These are phyloP conservation scores for Trichoderma polysporum DNA, from an alignment of 2,329 filamentous ascomycete species.

Conservation along the genomic window DNA sequence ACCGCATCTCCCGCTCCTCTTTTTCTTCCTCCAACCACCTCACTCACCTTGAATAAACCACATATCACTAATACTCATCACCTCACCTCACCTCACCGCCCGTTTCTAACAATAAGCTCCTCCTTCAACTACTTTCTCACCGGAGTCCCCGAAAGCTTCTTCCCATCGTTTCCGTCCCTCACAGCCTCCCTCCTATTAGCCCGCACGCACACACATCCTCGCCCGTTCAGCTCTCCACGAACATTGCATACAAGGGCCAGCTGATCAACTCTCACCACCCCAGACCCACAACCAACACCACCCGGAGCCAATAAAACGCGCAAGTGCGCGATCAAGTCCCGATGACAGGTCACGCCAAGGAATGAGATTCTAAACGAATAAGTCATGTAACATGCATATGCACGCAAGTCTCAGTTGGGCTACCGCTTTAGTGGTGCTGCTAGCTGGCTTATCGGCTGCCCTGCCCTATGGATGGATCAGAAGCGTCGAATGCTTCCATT, in stretches of 20 bases:
- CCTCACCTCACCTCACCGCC: too few relatives aligned
- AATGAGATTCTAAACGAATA: neutral
- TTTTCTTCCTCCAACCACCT: neutral
- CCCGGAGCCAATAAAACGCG: slow-evolving; percentile 3
- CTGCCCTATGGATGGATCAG: neutral
- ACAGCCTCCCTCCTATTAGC: neutral
- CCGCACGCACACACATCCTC: neutral
- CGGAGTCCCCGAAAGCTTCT: neutral
- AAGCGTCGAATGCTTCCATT: neutral
- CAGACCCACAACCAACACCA: neutral
- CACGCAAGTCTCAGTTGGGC: neutral
- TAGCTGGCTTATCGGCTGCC: neutral
- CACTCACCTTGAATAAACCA: neutral
- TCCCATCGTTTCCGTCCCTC: neutral
- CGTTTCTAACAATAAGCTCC: neutral
- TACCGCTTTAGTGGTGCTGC: neutral
- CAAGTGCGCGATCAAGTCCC: slow-evolving; percentile 2
- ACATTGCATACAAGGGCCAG: neutral
- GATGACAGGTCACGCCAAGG: slow-evolving; percentile 13
- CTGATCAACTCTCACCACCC: neutral
- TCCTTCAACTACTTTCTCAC: neutral
- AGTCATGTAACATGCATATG: slow-evolving; percentile 5
- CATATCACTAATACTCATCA: neutral
- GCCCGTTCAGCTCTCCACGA: neutral
- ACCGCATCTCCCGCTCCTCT: neutral